Conservation (phyloP, 2,329 filamentous ascomycete genomes). For the Clarireedia paspali region DNA sequence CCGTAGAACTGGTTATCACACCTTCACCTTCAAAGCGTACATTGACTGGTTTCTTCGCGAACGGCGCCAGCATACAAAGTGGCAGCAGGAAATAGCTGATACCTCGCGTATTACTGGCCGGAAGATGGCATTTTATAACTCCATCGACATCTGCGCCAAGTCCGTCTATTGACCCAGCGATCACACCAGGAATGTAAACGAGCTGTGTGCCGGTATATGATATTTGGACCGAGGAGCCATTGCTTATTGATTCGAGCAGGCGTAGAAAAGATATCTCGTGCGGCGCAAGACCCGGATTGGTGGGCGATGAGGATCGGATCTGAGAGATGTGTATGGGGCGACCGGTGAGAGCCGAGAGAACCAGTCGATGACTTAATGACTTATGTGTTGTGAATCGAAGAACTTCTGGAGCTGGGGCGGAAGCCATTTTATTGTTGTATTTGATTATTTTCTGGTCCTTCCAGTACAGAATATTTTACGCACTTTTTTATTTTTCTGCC, state of each 20-base stretch:
- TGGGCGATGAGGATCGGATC: slow-evolving; percentile 81
- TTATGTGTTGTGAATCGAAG: slow-evolving; percentile 79
- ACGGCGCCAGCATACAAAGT: slow-evolving; percentile 83
- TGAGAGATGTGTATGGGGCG: slow-evolving; percentile 85
- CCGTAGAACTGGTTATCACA: slow-evolving; percentile 83
- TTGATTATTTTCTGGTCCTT: not conserved
- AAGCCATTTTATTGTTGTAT: slow-evolving; percentile 18
- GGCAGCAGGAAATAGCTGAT: slow-evolving; percentile 89
- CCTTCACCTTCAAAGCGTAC: slow-evolving; percentile 84
- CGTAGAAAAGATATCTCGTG: slow-evolving; percentile 95
- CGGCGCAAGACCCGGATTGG: slow-evolving; percentile 79
- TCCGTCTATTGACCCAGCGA: slow-evolving; percentile 71
- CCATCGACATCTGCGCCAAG: slow-evolving; percentile 57
- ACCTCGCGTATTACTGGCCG: slow-evolving; percentile 68
- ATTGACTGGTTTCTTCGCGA: slow-evolving; percentile 85
- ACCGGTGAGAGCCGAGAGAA: slow-evolving; percentile 86
- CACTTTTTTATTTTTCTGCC: not conserved
- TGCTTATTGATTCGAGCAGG: slow-evolving; percentile 88
- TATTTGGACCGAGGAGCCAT: slow-evolving; percentile 90
- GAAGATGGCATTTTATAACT: slow-evolving; percentile 73
- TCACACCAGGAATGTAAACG: slow-evolving; percentile 84
- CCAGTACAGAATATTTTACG: not conserved
- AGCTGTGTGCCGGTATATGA: slow-evolving; percentile 93
- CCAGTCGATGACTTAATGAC: slow-evolving; percentile 73
- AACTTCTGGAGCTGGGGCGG: slow-evolving; percentile 33